Conservation (phyloP, 169 alveolate genomes). For the Prorocentrum cordatum region DNA sequence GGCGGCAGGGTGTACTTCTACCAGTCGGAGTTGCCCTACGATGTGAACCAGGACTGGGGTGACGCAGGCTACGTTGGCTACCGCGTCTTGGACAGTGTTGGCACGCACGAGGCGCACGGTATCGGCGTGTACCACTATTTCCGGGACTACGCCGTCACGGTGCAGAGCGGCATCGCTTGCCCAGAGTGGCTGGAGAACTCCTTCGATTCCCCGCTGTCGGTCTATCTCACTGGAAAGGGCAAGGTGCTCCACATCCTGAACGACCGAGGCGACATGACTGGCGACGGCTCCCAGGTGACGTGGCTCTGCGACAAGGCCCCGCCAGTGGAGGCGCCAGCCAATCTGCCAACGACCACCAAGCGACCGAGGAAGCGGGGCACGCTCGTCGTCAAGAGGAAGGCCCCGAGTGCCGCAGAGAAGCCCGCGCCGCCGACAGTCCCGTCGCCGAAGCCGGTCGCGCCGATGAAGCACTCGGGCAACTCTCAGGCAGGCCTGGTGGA, state of each 20-base stretch:
- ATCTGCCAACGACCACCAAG: too few species aligned
- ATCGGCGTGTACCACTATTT: slow-evolving; percentile 18
- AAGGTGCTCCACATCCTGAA: not conserved
- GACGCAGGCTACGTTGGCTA: slow-evolving; percentile 15
- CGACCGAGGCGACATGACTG: too few species aligned
- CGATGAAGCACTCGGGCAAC: too few species aligned
- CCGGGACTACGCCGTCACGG: slow-evolving; percentile 2
- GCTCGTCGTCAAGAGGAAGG: too few species aligned
- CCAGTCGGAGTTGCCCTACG: slow-evolving; percentile 29
- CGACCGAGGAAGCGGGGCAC: too few species aligned
- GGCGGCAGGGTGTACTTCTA: not conserved
- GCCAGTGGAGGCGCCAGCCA: too few species aligned
- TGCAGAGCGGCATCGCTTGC: not conserved
- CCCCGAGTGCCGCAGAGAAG: too few species aligned
- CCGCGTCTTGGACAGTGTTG: not conserved
- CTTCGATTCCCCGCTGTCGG: slow-evolving; percentile 1
- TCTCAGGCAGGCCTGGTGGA: too few species aligned
- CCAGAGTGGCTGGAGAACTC: not conserved
- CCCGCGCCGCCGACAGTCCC: too few species aligned
- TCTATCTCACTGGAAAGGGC: slow-evolving; percentile 5
- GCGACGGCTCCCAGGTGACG: too few species aligned
- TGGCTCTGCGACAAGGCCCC: too few species aligned
- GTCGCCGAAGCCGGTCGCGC: too few species aligned
- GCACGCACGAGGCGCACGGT: slow-evolving; percentile 19
- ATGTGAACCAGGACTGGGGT: slow-evolving; percentile 8